These are phyloP conservation scores for Russula foetens DNA, from an alignment of 768 basidiomycete species.

Conservation along the genomic window DNA sequence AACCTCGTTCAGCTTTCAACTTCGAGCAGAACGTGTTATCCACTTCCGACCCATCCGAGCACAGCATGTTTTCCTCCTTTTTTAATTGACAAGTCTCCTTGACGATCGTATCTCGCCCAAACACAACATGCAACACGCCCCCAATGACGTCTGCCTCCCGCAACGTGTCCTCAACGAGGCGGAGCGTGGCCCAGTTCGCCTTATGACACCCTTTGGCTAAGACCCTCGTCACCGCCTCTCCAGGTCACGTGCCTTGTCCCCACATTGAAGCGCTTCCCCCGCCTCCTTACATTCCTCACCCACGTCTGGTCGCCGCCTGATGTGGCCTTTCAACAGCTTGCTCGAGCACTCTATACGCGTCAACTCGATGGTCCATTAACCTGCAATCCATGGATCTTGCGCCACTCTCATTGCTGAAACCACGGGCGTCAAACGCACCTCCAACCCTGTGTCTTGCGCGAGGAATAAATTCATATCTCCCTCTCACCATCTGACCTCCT, in stretches of 20 bases:
- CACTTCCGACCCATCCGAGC: conserved; percentile 9
- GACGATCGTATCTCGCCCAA: neutral
- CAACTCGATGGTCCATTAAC: neutral
- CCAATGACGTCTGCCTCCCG: neutral
- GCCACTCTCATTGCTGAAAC: neutral
- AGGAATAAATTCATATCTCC: neutral
- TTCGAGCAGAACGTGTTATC: neutral
- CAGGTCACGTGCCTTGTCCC: neutral
- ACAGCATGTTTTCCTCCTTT: conserved; percentile 12
- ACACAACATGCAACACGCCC: neutral
- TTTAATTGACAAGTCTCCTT: conserved; percentile 8
- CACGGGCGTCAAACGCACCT: neutral
- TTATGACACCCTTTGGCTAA: neutral
- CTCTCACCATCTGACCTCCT: neutral
- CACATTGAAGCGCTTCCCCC: neutral
- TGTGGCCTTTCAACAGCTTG: neutral
- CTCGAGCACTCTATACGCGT: neutral
- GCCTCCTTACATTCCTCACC: neutral
- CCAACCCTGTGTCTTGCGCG: conserved; percentile 8
- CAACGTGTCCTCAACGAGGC: conserved; percentile 8
- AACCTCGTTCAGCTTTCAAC: neutral
- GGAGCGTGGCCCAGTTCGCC: neutral
- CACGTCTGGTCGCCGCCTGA: neutral
- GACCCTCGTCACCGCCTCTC: neutral
- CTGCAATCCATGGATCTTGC: neutral